Conservation (phyloP, 306 rosid species). For the Cicer cuneatum region DNA sequence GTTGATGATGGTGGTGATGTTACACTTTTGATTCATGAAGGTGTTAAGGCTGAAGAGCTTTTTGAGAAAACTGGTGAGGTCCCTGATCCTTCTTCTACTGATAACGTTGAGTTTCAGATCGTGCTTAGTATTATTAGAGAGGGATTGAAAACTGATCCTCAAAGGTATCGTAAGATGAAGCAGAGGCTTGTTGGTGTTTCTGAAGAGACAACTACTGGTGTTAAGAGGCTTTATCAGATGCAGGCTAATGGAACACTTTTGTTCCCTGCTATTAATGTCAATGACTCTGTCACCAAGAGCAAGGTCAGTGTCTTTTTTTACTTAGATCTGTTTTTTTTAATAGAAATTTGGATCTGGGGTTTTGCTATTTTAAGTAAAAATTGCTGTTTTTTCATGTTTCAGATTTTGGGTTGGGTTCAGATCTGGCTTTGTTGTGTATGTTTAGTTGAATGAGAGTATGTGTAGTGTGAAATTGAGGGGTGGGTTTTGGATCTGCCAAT, state of each 20-base stretch:
- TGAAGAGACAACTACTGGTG: slow-evolving; percentile 97
- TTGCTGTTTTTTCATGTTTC: not conserved
- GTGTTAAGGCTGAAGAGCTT: slow-evolving; percentile 90
- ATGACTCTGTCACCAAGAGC: slow-evolving; percentile 98
- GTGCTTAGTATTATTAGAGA: slow-evolving; percentile 79
- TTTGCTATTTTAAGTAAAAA: not conserved
- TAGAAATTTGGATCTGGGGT: slow-evolving; percentile 9
- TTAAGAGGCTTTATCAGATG: slow-evolving; percentile 96
- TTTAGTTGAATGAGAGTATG: not conserved
- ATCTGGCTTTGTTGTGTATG: not conserved
- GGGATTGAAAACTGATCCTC: slow-evolving; percentile 78
- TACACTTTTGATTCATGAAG: slow-evolving; percentile 83
- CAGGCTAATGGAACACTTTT: slow-evolving; percentile 70
- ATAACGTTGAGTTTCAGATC: slow-evolving; percentile 83
- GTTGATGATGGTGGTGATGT: slow-evolving; percentile 97
- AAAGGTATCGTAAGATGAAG: slow-evolving; percentile 87
- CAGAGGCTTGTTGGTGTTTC: slow-evolving; percentile 88
- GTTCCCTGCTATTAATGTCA: slow-evolving; percentile 96
- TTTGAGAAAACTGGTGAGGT: slow-evolving; percentile 61
- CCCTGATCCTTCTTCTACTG: slow-evolving; percentile 79
- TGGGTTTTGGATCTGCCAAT: not conserved
- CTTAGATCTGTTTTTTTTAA: not conserved
- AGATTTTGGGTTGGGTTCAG: not conserved
- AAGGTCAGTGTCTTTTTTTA: slow-evolving; percentile 56
- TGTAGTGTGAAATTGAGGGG: not conserved